Evolutionary conservation across 2,329 filamentous ascomycete species (phyloP).

Genomic region (Plectosphaerella cucumerina): DNA sequence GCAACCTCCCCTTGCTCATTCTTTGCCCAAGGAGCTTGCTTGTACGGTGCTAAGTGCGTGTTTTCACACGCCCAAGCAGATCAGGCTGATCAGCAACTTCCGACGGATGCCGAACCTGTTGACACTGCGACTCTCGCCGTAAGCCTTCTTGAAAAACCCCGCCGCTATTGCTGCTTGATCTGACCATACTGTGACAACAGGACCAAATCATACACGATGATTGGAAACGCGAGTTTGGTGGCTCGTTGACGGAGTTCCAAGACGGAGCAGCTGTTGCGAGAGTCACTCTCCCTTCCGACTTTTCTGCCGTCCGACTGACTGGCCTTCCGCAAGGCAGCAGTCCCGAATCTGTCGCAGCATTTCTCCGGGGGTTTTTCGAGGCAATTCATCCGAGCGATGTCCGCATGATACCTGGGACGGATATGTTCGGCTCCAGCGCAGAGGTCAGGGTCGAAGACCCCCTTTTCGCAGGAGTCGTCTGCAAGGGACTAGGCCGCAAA

Average conservation of each 20-base stretch:
- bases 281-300: constrained; percentile 27
- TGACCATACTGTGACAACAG: background rate
- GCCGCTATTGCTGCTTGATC: too few relatives aligned
- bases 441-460: constrained; percentile 19
- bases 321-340: constrained; percentile 18
- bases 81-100: too few relatives aligned
- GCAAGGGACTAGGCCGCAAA: constrained; percentile 6
- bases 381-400: constrained; percentile 10
- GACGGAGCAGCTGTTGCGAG: constrained; percentile 22
- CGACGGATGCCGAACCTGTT: too few relatives aligned
- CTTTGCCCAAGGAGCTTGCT: too few relatives aligned
- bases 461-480: constrained; percentile 16
- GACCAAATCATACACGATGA: background rate
- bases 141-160: too few relatives aligned
- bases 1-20: too few relatives aligned
- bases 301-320: constrained; percentile 27
- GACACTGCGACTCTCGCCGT: background rate
- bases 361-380: constrained; percentile 15
- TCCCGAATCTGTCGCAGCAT: constrained; percentile 7
- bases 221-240: background rate
- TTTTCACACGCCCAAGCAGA: too few relatives aligned
- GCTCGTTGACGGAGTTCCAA: background rate
- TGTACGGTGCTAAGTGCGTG: too few relatives aligned
- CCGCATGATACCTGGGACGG: background rate
- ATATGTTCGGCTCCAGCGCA: constrained; percentile 10